These are phyloP conservation scores for Hibiscus mutabilis DNA, from an alignment of 345 rosid genomes.

Conservation along the genomic window DNA sequence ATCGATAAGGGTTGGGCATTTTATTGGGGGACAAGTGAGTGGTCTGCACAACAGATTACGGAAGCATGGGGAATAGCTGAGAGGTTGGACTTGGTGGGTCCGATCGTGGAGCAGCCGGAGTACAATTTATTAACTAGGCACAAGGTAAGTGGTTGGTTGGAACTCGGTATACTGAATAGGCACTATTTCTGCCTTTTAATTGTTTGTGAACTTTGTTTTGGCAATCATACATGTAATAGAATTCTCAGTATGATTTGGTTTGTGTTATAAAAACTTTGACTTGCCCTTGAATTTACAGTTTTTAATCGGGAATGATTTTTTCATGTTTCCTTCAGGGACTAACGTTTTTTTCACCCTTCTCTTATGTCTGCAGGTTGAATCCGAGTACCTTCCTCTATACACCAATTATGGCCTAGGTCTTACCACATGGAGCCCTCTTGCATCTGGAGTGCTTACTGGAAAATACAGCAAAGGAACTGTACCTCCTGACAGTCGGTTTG, in stretches of 20 bases:
- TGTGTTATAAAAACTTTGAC: not conserved
- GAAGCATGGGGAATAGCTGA: slow-evolving; percentile 95
- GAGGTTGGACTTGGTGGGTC: slow-evolving; percentile 82
- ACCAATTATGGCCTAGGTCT: slow-evolving; percentile 85
- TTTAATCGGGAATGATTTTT: not conserved
- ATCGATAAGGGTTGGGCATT: slow-evolving; percentile 98
- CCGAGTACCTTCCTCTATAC: slow-evolving; percentile 83
- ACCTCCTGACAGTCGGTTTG: slow-evolving; percentile 89
- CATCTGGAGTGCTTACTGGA: slow-evolving; percentile 97
- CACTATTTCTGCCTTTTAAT: too few relatives aligned
- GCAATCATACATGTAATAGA: not conserved
- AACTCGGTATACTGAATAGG: too few relatives aligned
- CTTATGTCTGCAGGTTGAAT: slow-evolving; percentile 60
- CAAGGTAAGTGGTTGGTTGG: slow-evolving; percentile 37
- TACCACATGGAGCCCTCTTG: slow-evolving; percentile 98
- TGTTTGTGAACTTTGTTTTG: not conserved
- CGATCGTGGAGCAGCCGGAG: slow-evolving; percentile 96
- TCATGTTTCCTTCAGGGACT: not conserved
- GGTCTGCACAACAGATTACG: slow-evolving; percentile 96
- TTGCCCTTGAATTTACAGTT: not conserved
- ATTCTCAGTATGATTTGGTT: not conserved
- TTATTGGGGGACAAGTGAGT: slow-evolving; percentile 99
- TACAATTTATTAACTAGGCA: slow-evolving; percentile 85
- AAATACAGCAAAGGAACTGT: slow-evolving; percentile 80
- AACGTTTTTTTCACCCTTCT: not conserved